Base-by-base conservation (phyloP, 2,329 filamentous ascomycete species). In the Hawksworthiomyces lignivorus region DNA sequence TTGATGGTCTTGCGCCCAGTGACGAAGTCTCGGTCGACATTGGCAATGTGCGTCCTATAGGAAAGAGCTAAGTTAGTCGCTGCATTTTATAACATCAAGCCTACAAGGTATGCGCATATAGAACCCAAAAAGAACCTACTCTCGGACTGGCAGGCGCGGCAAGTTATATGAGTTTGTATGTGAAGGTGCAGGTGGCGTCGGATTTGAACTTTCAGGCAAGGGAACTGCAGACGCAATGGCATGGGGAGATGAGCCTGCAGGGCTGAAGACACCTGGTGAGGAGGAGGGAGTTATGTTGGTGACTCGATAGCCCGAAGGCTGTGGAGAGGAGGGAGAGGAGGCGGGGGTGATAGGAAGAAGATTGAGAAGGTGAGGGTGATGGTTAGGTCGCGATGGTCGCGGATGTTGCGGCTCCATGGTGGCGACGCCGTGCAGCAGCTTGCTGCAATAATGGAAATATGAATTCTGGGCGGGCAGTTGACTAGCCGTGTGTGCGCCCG, bases 1-100 rank as follows among this genome's bases (percentile, higher is more conserved):
- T 98, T 98, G 70, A 98, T 94, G 40, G 89, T 74, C 66, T 98
- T 98, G 49, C 92, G 86, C 45, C 92, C 92, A 5, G 90, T 94
- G 48, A 87, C 74, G 41, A 77, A 77, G 61, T 97, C 88, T 48
- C 89, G 82, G 56, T 97, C 90, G 52, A 96, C 87, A 55, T 89
- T 82, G 40, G 87, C 89, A 49, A 89, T 87, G 63, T 95, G 86
- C 9, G 90, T 96, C 65, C 82, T 86, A 15, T 6, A 32, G 22
- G 17, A 30, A 40, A 36, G 26, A n/a, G 33, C 12, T 17, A 21
- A 28, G 29, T 32, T 24, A 17, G 36, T n/a, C n/a, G n/a, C n/a
- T n/a, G n/a, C n/a, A n/a, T n/a, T n/a, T n/a, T n/a, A n/a, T n/a
- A n/a, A n/a, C n/a, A n/a, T n/a, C n/a, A n/a, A n/a, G n/a, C n/a